A percentile compares a stretch with the other conserved stretches of the same genome.
Conservation (phyloP, 2,329 filamentous ascomycete species). For the Grosmannia huntii region DNA sequence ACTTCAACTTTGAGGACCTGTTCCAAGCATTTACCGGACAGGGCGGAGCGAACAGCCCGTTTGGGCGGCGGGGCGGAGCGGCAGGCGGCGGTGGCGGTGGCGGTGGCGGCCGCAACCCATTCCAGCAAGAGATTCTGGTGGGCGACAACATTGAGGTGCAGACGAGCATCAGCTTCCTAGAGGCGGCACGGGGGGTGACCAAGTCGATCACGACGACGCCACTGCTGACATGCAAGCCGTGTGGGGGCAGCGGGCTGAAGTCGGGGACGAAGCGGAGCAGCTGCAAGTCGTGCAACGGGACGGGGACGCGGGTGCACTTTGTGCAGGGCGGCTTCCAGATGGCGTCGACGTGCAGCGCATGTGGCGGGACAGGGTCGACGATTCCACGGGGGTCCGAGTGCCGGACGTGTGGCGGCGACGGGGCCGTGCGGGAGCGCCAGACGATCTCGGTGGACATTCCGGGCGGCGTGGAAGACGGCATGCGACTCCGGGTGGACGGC, state of each 20-base stretch:
- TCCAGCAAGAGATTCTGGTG: constrained; percentile 69
- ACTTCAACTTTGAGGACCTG: constrained; percentile 93
- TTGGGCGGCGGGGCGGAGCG: constrained; percentile 26
- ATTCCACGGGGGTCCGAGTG: constrained; percentile 76
- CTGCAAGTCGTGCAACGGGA: constrained; percentile 74
- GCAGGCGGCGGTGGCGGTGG: constrained; percentile 23
- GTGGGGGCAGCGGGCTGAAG: constrained; percentile 74
- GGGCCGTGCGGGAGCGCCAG: constrained; percentile 71
- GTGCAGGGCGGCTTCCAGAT: constrained; percentile 94
- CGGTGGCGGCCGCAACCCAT: constrained; percentile 46
- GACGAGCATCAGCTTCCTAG: constrained; percentile 86
- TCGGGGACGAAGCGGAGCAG: constrained; percentile 57
- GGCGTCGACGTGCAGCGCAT: constrained; percentile 74
- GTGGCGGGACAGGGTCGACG: constrained; percentile 63
- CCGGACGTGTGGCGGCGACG: constrained; percentile 64
- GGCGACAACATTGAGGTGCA: constrained; percentile 95
- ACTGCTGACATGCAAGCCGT: constrained; percentile 68
- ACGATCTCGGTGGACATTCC: constrained; percentile 85
- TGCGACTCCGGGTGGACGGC: constrained; percentile 73
- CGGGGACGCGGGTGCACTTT: constrained; percentile 75
- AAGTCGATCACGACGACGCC: constrained; percentile 85
- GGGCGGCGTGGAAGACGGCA: constrained; percentile 90
- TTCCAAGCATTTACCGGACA: constrained; percentile 72
- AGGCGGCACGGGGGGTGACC: constrained; percentile 79
- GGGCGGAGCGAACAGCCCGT: constrained; percentile 38